Base-by-base conservation (phyloP, 1,284 basidiomycete species). In the Hymenochaete sp. region DNA sequence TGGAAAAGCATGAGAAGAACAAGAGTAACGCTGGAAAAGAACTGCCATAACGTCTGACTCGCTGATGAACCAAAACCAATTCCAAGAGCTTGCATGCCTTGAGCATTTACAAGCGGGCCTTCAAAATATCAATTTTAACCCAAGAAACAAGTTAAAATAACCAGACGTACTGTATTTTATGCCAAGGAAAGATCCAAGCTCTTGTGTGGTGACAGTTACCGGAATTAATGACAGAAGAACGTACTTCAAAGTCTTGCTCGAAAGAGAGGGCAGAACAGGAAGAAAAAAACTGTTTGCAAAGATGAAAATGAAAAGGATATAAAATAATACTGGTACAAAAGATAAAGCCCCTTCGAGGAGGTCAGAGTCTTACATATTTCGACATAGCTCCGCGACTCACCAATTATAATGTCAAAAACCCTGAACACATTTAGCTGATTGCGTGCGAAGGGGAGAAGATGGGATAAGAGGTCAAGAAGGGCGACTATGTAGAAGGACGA, bases 141-240 rank as follows among this genome's bases (percentile, higher is more conserved):
- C n/a, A 25, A 26, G 40, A 21, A 46, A 31, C 19, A 18, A 36
- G 28, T 26, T 16, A 32, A 11, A 32, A 28, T 27, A 7, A 10
- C 39, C 13, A 3, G 3, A 66, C 73, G 55, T 55, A 82, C 82
- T 60, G 42, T 77, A 71, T 5, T 66, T 63, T 24, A 77, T 67
- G 42, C 79, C 77, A 26, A 79, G 54, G 53, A 87, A 82, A 1
- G 82, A 82, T 10, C 72, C 73, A 18, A 82, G 58, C 51, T 75
- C 75, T 56, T 79, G 79, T 51, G 71, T 57, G 7, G 64, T 59
- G 45, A 81, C 47, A 45, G 81, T 68, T 25, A 68, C 55, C 7
- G 79, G 76, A 42, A 82, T 72, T 51, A 75, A 72, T 13, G 72
- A 48, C 18, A 77, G 50, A 6, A 83, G 61, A 4, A 69, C 57